phyloP scores from a whole-genome alignment of 1,284 basidiomycete species.

The Ustilago nuda region DNA sequence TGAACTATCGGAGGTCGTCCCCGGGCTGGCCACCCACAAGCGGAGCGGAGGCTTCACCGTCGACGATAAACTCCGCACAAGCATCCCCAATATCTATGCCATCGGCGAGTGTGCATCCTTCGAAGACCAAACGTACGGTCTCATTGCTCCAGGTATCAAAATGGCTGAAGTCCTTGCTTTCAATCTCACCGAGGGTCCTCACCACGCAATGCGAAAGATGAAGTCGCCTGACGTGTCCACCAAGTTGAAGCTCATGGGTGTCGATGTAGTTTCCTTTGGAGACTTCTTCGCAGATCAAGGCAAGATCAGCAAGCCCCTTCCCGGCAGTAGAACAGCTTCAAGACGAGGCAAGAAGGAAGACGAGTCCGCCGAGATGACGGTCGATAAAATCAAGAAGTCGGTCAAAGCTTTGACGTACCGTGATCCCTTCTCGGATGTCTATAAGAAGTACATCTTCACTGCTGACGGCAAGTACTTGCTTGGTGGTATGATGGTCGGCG shows the following conservation, averaged over 20 bases:
- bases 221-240: constrained; percentile 76
- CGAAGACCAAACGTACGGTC: constrained; percentile 77
- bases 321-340: constrained; percentile 30
- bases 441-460: constrained; percentile 82
- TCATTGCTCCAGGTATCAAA: constrained; percentile 79
- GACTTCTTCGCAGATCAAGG: constrained; percentile 79
- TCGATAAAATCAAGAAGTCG: constrained; percentile 43
- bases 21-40: constrained; percentile 71
- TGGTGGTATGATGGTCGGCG: constrained; percentile 85
- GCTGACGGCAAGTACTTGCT: constrained; percentile 79
- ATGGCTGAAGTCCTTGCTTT: constrained; percentile 82
- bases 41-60: constrained; percentile 76
- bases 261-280: constrained; percentile 81
- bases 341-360: constrained; percentile 15
- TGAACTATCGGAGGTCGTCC: constrained; percentile 73
- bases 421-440: constrained; percentile 75
- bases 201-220: constrained; percentile 73
- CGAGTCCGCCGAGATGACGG: constrained; percentile 18
- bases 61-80: constrained; percentile 75
- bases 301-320: constrained; percentile 58
- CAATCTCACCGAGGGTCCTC: constrained; percentile 74
- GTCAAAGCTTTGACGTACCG: constrained; percentile 78
- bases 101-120: constrained; percentile 82
- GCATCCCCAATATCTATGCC: constrained; percentile 76
- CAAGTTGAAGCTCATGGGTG: constrained; percentile 79